Evolutionary conservation across 2,329 filamentous ascomycete genomes (phyloP).

Genomic region (Exophiala calicioides): DNA sequence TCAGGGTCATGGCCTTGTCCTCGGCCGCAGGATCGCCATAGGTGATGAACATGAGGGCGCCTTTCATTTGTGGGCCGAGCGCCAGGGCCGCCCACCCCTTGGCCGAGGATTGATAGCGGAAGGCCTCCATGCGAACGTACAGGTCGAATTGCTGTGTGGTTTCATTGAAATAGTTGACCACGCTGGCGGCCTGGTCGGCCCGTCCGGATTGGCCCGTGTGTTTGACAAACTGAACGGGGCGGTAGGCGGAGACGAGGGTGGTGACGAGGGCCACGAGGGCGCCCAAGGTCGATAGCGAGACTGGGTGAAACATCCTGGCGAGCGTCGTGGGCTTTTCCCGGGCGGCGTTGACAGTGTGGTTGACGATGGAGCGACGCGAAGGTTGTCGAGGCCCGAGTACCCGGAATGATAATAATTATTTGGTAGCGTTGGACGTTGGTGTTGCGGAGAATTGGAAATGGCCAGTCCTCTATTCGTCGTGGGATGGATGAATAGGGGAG

Average conservation of each 20-base stretch:
- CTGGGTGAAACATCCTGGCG: constrained; percentile 8
- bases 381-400: too few species aligned
- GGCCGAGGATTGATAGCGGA: constrained; percentile 26
- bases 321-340: neutral
- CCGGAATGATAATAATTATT: too few species aligned
- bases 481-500: neutral
- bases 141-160: constrained; percentile 29
- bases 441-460: constrained; percentile 14
- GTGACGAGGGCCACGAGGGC: constrained; percentile 10
- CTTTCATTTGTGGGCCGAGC: constrained; percentile 30
- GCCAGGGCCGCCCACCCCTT: constrained; percentile 31
- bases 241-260: constrained; percentile 25
- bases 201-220: constrained; percentile 29
- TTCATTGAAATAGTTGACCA: constrained; percentile 31
- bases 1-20: constrained; percentile 23
- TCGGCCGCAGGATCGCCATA: constrained; percentile 30
- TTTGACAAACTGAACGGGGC: constrained; percentile 33
- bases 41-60: constrained; percentile 33
- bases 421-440: too few species aligned
- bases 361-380: too few species aligned
- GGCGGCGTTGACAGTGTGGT: too few species aligned
- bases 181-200: constrained; percentile 28
- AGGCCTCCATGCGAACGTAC: constrained; percentile 30
- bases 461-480: constrained; percentile 1
- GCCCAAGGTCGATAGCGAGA: constrained; percentile 11